A percentile compares a stretch with the other conserved stretches of the same genome.
phyloP scores from a whole-genome alignment of 768 basidiomycete genomes.

The Suillus ampliporus region DNA sequence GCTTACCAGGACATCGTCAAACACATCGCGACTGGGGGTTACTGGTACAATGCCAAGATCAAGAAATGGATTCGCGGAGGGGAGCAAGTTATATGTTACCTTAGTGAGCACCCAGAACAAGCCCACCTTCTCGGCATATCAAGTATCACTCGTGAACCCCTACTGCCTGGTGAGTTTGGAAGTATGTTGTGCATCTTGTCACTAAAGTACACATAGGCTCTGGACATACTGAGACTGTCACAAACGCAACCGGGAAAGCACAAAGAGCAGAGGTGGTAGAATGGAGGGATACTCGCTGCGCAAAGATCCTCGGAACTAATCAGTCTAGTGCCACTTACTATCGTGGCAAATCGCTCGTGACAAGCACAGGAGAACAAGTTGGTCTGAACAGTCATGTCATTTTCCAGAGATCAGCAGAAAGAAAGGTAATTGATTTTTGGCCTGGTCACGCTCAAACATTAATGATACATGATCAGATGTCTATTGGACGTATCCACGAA shows the following conservation, averaged over 20 bases:
- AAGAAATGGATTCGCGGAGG: slow-evolving; percentile 15
- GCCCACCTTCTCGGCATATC: slow-evolving; percentile 9
- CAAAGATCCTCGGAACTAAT: background rate
- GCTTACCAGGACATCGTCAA: slow-evolving; percentile 15
- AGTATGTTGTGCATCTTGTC: background rate
- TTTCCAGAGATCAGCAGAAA: background rate
- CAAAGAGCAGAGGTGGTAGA: background rate
- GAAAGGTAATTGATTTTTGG: background rate
- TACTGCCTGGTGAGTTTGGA: background rate
- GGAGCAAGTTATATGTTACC: background rate
- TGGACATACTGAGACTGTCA: background rate
- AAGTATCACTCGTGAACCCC: background rate
- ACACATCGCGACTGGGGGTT: slow-evolving; percentile 20
- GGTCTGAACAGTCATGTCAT: background rate
- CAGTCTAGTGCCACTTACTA: background rate
- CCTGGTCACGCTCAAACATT: background rate
- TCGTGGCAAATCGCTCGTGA: background rate
- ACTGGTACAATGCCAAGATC: slow-evolving; percentile 19
- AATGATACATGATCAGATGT: background rate
- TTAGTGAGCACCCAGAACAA: slow-evolving; percentile 10
- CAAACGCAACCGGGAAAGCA: background rate
- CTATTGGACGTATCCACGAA: slow-evolving; percentile 10
- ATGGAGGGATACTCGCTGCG: background rate
- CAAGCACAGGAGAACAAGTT: background rate
- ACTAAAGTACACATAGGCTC: background rate